A percentile compares a stretch with the other conserved stretches of the same genome.
These are phyloP conservation scores for Stephanodiscus minutulus DNA, from an alignment of 108 stramenopile genomes.

Conservation along the genomic window DNA sequence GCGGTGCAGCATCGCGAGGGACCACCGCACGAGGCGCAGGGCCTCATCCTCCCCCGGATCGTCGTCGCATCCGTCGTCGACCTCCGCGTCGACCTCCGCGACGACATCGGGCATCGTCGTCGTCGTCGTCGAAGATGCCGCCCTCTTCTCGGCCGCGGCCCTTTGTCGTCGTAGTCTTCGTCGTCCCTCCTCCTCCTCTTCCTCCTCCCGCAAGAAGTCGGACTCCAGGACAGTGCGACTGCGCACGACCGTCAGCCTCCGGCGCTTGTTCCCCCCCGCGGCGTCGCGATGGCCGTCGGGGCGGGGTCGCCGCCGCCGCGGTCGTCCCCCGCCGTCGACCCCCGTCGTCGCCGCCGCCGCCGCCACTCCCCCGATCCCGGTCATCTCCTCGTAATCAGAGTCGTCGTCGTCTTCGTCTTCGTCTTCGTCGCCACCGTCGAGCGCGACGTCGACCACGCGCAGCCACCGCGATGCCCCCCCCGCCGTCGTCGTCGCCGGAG, in stretches of 20 bases:
- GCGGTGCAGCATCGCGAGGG: constrained; percentile 24
- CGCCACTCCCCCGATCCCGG: not conserved
- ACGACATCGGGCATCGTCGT: not conserved
- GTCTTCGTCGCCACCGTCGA: constrained; percentile 16
- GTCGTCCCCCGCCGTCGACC: not conserved
- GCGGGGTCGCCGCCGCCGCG: constrained; percentile 1
- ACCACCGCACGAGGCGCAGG: constrained; percentile 32
- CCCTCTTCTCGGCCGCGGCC: not conserved
- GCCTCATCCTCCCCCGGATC: constrained; percentile 21
- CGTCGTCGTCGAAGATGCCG: not conserved
- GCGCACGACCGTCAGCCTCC: constrained; percentile 32
- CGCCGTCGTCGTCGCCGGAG: not conserved
- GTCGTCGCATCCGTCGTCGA: not conserved
- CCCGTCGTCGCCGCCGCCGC: not conserved
- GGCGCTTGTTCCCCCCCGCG: constrained; percentile 7
- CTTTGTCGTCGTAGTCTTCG: not conserved
- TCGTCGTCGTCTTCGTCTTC: constrained; percentile 15
- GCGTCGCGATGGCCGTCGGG: constrained; percentile 6
- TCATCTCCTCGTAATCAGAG: not conserved
- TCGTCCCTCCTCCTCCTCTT: not conserved
- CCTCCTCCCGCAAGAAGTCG: constrained; percentile 15
- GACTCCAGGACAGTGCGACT: constrained; percentile 38
- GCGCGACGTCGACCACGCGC: constrained; percentile 39
- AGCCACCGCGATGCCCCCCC: constrained; percentile 23
- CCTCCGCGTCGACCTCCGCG: constrained; percentile 1